Conservation (phyloP, 441 rosid genomes). For the Populus hybrid region DNA sequence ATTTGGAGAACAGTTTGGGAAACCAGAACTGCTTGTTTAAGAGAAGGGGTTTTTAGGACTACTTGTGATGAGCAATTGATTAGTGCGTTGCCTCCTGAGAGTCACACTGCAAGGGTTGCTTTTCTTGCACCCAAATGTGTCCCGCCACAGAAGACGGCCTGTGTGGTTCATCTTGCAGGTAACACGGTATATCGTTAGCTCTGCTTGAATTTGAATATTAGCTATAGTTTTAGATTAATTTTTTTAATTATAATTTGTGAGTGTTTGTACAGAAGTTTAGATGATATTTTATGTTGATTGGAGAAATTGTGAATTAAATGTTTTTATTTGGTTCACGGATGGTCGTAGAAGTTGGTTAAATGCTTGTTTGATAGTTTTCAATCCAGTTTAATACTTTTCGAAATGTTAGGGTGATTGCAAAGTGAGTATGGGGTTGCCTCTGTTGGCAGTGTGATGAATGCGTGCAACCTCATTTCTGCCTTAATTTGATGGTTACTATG, state of each 20-base stretch:
- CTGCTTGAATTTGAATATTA: background rate
- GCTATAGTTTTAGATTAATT: background rate
- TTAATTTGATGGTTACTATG: background rate
- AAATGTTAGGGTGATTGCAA: background rate
- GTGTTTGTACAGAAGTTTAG: background rate
- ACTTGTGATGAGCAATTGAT: constrained; percentile 79
- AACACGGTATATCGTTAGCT: constrained; percentile 12
- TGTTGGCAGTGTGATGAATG: background rate
- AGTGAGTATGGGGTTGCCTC: background rate
- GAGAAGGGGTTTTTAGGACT: constrained; percentile 85
- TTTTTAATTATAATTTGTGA: background rate
- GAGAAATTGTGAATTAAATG: background rate
- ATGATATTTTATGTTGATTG: background rate
- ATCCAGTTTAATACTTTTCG: background rate
- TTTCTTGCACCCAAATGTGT: constrained; percentile 76
- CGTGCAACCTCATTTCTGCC: background rate
- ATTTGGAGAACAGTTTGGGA: constrained; percentile 94
- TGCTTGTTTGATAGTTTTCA: background rate
- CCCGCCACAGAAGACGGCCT: constrained; percentile 82
- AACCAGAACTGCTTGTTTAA: constrained; percentile 57
- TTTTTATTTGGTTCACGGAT: background rate
- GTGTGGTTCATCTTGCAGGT: constrained; percentile 99
- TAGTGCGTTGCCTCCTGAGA: constrained; percentile 86
- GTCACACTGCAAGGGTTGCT: constrained; percentile 81
- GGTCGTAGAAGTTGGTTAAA: background rate